Base-by-base conservation (phyloP, 352 stramenopile genomes). In the Pythium rhizo-oryzae region DNA sequence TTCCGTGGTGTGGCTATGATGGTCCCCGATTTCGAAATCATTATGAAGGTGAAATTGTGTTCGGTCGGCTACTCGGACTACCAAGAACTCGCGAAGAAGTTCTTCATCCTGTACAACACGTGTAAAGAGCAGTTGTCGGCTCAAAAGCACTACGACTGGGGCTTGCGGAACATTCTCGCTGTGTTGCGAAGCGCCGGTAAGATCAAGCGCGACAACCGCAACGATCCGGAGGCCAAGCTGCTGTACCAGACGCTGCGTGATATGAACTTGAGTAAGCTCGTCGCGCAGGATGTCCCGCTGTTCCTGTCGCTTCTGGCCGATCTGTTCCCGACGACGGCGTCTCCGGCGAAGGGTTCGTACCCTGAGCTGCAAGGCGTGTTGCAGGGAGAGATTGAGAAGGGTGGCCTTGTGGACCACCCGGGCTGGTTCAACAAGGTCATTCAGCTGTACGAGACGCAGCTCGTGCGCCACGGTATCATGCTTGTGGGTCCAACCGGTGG, bases 211-310 rank as follows among this genome's bases (percentile, higher is more conserved):
- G 90, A 96, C 65, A 94, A 93, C 67, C 76, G 85, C 11, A 95
- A 96, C 56, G 86, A 93, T 49, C 81, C 83, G n/a, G 92, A 98
- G 67, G 80, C 91, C 2, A 93, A 94, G 55, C 62, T 98, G 24
- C 63, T 98, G 46, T 95, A 97, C 50, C 86, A 94, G 69, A 97
- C 92, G 1, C 67, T 98, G 11, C 85, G 92, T 65, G 97, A 99
- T 69, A 99, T 99, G 96, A 99, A 99, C 70, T 74, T 99, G 55
- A 98, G 91, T 39, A 99, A 99, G 78, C 81, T 99, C 16, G 96
- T 99, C 8, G 96, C 96, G 4, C 96, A 99, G 79, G 97, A 99
- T 73, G 96, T 99, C 8, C 97, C 97, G 23, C 74, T 99, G 0
- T 99, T 99, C 75, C 75, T 99, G 30, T 98, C 95, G 13, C 72